Percentiles rank a stretch among this genome's conserved stretches.
Conservation (phyloP, 2,329 filamentous ascomycete genomes). For the Helicocarpus griseus region DNA sequence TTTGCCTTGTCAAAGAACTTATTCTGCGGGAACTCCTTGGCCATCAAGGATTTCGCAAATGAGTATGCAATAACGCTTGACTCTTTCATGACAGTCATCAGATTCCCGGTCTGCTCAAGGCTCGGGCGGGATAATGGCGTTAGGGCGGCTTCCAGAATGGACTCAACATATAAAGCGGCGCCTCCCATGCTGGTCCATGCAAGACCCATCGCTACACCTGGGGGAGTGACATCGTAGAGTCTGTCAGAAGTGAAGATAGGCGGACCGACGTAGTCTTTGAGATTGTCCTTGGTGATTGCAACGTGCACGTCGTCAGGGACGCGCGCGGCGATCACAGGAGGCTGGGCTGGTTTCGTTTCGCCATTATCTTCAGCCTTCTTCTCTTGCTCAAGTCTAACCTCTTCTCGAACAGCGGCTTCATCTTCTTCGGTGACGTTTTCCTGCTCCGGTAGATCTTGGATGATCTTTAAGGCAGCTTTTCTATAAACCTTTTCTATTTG, state of each 20-base stretch:
- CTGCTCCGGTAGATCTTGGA: constrained; percentile 43
- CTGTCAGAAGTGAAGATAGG: constrained; percentile 93
- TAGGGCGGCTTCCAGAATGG: constrained; percentile 79
- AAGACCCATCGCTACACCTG: constrained; percentile 93
- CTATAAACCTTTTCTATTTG: constrained; percentile 99
- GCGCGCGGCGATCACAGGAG: constrained; percentile 46
- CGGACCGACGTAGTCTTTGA: constrained; percentile 94
- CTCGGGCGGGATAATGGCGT: constrained; percentile 63
- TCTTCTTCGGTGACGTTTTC: constrained; percentile 54
- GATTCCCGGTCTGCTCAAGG: constrained; percentile 85
- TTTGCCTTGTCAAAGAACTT: constrained; percentile 93
- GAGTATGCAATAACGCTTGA: constrained; percentile 92
- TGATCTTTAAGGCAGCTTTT: constrained; percentile 94
- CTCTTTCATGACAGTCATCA: constrained; percentile 97
- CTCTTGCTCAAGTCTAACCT: constrained; percentile 68
- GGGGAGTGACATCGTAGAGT: constrained; percentile 84
- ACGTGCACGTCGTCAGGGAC: constrained; percentile 84
- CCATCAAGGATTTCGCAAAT: constrained; percentile 84
- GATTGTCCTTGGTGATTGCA: constrained; percentile 73
- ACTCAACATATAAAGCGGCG: constrained; percentile 93
- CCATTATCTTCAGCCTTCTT: not conserved
- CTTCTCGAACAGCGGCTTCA: constrained; percentile 70
- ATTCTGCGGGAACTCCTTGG: constrained; percentile 76
- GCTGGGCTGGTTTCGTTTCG: constrained; percentile 3
- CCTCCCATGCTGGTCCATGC: constrained; percentile 98